Conservation (phyloP, 1,139 yeast species). For the Pneumocystis wakefieldiae region DNA sequence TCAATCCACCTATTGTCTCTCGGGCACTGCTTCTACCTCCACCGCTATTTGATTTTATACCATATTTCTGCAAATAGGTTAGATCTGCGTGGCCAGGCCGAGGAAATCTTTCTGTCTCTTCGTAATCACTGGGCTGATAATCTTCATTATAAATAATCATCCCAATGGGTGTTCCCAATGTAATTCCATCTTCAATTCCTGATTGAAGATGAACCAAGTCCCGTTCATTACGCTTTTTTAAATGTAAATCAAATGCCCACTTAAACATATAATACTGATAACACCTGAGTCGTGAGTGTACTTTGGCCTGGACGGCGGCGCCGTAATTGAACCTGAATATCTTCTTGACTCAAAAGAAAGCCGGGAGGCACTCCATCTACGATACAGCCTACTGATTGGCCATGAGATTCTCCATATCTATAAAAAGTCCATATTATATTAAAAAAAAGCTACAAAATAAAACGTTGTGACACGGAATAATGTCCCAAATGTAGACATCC, state of each 20-base stretch:
- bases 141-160: conserved; percentile 88
- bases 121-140: conserved; percentile 90
- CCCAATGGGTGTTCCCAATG: conserved; percentile 90
- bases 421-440: background rate
- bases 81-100: conserved; percentile 97
- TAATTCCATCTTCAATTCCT: conserved; percentile 81
- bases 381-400: conserved; percentile 95
- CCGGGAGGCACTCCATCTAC: conserved; percentile 99
- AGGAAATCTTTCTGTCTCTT: conserved; percentile 75
- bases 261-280: background rate
- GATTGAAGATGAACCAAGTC: conserved; percentile 86
- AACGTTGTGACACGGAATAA: conserved; percentile 14
- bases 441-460: background rate
- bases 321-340: conserved; percentile 86
- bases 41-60: conserved; percentile 83
- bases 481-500: conserved; percentile 16
- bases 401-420: conserved; percentile 79
- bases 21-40: conserved; percentile 97
- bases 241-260: background rate
- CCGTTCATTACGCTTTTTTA: conserved; percentile 54
- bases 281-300: conserved; percentile 67
- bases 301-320: conserved; percentile 98
- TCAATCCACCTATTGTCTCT: conserved; percentile 56
- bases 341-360: conserved; percentile 64
- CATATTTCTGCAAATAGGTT: conserved; percentile 82